Conservation (phyloP, 768 basidiomycete species). For the Cubamyces sp. region DNA sequence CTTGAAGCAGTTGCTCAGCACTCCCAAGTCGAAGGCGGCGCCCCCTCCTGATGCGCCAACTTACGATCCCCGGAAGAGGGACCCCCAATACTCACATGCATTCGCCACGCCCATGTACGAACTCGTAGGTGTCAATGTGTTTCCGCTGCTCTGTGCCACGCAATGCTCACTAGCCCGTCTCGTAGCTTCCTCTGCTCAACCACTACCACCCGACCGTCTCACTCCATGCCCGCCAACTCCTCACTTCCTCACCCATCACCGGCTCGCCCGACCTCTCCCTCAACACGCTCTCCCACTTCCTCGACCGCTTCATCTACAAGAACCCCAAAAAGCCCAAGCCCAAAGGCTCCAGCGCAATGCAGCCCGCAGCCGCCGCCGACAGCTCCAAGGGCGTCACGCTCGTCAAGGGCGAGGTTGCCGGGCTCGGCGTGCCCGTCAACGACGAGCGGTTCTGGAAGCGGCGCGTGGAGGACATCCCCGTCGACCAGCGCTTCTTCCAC, state of each 20-base stretch:
- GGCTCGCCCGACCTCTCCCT: constrained; percentile 87
- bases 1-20: constrained; percentile 48
- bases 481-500: constrained; percentile 93
- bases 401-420: constrained; percentile 57
- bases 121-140: constrained; percentile 55
- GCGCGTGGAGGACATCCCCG: constrained; percentile 73
- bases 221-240: constrained; percentile 83
- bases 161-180: too few relatives aligned
- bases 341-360: constrained; percentile 92
- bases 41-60: constrained; percentile 9
- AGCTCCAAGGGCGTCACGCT: constrained; percentile 74
- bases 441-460: constrained; percentile 74
- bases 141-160: too few relatives aligned
- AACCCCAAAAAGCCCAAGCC: constrained; percentile 80
- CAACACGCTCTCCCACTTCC: constrained; percentile 92
- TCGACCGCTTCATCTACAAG: constrained; percentile 96
- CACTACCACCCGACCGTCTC: constrained; percentile 94
- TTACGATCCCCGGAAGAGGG: constrained; percentile 90
- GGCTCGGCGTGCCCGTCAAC: constrained; percentile 60
- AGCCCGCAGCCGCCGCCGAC: constrained; percentile 75
- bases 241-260: constrained; percentile 72
- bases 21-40: constrained; percentile 22
- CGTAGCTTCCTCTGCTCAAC: constrained; percentile 67
- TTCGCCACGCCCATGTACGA: constrained; percentile 86
- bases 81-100: constrained; percentile 86